A percentile compares a stretch with the other conserved stretches of the same genome.
Evolutionary conservation across 2,329 filamentous ascomycete genomes (phyloP).

Genomic region (Aspergillus nomiae): DNA sequence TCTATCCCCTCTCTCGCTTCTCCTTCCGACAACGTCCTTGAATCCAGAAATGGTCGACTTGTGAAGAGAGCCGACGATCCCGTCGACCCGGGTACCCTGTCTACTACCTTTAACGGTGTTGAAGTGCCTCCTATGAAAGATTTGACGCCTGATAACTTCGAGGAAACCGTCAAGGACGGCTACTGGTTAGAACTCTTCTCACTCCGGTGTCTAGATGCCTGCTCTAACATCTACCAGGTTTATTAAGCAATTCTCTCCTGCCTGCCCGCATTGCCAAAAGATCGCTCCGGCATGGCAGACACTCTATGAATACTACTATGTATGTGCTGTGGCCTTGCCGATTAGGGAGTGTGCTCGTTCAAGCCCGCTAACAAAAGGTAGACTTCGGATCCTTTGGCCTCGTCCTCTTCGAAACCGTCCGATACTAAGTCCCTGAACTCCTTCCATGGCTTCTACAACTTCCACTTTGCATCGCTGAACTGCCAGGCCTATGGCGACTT

Average conservation of each 20-base stretch:
- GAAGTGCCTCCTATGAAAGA: conserved; percentile 54
- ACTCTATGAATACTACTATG: conserved; percentile 86
- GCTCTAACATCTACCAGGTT: conserved; percentile 43
- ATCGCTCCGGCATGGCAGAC: conserved; percentile 89
- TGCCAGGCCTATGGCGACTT: conserved; percentile 81
- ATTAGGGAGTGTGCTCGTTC: neutral
- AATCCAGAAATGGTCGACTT: conserved; percentile 23
- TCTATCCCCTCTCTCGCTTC: conserved; percentile 36
- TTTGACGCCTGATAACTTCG: conserved; percentile 51
- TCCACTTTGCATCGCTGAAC: conserved; percentile 83
- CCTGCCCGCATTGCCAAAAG: conserved; percentile 70
- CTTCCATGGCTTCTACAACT: conserved; percentile 83
- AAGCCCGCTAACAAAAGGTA: conserved; percentile 37
- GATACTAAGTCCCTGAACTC: conserved; percentile 59
- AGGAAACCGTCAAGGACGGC: conserved; percentile 52
- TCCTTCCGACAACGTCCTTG: conserved; percentile 23
- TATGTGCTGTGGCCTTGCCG: conserved; percentile 26
- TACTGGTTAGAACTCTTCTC: conserved; percentile 48
- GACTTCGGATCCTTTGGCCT: conserved; percentile 72
- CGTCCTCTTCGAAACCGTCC: conserved; percentile 52
- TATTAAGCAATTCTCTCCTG: conserved; percentile 56
- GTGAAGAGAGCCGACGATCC: conserved; percentile 30
- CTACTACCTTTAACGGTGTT: conserved; percentile 54
- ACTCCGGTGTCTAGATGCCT: neutral
- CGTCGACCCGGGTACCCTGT: conserved; percentile 21